A percentile compares a stretch with the other conserved stretches of the same genome.
These are phyloP conservation scores for Begonia fuchsioides DNA, from an alignment of 306 rosid genomes.

Conservation along the genomic window DNA sequence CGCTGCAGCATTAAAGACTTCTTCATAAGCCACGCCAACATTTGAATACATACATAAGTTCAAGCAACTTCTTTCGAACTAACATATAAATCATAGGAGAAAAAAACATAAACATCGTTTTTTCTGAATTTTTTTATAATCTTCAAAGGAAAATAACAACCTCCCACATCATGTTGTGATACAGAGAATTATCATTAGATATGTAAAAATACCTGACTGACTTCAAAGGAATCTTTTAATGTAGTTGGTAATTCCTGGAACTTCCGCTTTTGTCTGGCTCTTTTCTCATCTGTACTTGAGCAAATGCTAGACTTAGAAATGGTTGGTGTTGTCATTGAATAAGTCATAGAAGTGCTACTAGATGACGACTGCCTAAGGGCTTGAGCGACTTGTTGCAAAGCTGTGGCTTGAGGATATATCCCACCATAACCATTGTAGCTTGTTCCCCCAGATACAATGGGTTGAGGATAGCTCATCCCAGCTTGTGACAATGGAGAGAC, in stretches of 20 bases:
- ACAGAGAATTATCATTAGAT: constrained; percentile 4
- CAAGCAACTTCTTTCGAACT: neutral
- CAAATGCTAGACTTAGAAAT: constrained; percentile 22
- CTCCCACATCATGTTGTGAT: no score
- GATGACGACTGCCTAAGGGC: constrained; percentile 65
- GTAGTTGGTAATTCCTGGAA: constrained; percentile 71
- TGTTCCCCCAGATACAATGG: constrained; percentile 32
- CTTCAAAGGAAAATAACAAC: no score
- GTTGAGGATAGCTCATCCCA: constrained; percentile 25
- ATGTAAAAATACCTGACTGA: constrained; percentile 55
- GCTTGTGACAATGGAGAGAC: constrained; percentile 24
- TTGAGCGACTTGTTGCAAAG: constrained; percentile 90
- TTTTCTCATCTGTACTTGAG: constrained; percentile 44
- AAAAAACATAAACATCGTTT: neutral
- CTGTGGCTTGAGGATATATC: constrained; percentile 91
- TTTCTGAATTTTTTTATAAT: no score
- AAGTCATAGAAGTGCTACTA: constrained; percentile 39
- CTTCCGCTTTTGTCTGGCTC: constrained; percentile 54
- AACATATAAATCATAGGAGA: constrained; percentile 5
- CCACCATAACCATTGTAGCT: constrained; percentile 89
- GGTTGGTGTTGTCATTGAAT: constrained; percentile 30
- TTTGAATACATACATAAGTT: no score
- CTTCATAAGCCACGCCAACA: no score
- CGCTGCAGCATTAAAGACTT: no score
- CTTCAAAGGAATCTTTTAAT: constrained; percentile 32